Base-by-base conservation (phyloP, 1,284 basidiomycete genomes). In the Ceratobasidium sp. region DNA sequence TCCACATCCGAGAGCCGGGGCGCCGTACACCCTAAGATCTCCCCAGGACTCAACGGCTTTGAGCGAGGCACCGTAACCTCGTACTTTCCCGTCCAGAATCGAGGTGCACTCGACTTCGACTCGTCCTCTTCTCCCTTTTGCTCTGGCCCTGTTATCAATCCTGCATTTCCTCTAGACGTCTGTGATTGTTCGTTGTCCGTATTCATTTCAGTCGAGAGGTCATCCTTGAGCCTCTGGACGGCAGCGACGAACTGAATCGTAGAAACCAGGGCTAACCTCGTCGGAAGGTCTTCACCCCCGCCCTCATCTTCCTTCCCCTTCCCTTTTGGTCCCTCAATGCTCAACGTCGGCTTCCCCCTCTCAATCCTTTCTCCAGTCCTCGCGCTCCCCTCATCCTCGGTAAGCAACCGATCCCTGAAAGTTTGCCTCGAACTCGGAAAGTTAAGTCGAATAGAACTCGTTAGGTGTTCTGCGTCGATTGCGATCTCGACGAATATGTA, bases 401-500 rank as follows among this genome's bases (percentile, higher is more conserved):
- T 84, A 28, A 91, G 76, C 9, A 93, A 79, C n/a, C 84, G 82
- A 73, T 87, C 85, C 64, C 84, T 81, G 79, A 94, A 93, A n/a
- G 78, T 79, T 35, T 83, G 80, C n/a, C 90, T 86, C 74, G 90
- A 86, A 47, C 88, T 87, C 1, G 98, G 95, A 77, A 99, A 95
- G 82, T 99, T 99, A 75, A 92, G 85, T 5, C 96, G 89, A 71
- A 99, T 86, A 0, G 95, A 94, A 75, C 94, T 87, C 0, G 86
- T 84, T 23, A 99, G 86, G 81, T 98, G 96, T 1, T 83, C 79
- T 0, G 91, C 89, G 80, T 99, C 97, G 78, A 99, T 95, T 6
- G 88, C 87, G 77, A 99, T 99, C 82, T 99, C 98, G 43, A 99
- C 98, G 80, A 99, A 99, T 72, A 99, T 87, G 79, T 99, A 99